Base-by-base conservation (phyloP, 2,329 filamentous ascomycete genomes). In the Cladosporium sp. region DNA sequence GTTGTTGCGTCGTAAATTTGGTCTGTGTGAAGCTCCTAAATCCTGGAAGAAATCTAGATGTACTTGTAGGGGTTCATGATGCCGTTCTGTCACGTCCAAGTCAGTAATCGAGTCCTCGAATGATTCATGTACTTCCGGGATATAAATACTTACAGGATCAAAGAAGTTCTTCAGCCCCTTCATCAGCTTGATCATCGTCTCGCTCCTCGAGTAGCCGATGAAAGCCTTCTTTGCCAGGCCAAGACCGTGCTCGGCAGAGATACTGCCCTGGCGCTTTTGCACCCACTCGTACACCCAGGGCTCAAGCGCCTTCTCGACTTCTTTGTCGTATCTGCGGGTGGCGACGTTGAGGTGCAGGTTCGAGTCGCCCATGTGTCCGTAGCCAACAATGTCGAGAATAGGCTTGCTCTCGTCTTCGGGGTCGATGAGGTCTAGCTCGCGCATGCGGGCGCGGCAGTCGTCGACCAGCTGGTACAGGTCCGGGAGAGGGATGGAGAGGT, bases 61-160 rank as follows among this genome's bases (percentile, higher is more conserved):
- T 97, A 98, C 81, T 98, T 98, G 84, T 98, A 98, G 0, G 94
- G 94, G 81, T 97, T 98, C 92, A 98, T 96, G 80, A 98, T 98
- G 58, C 93, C 93, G 72, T 97, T 97, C 92, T 96, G 72, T 36
- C 47, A 58, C 4, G 18, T 6, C 34, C 12, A 24, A 4, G 59
- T 63, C 24, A 66, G n/a, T n/a, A n/a, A n/a, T n/a, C n/a, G n/a
- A n/a, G n/a, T n/a, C n/a, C n/a, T n/a, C n/a, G n/a, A n/a, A n/a
- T n/a, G n/a, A n/a, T n/a, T n/a, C n/a, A n/a, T n/a, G n/a, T n/a
- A n/a, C n/a, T n/a, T n/a, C n/a, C n/a, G n/a, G n/a, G n/a, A n/a
- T n/a, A n/a, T n/a, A n/a, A n/a, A n/a, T n/a, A 80, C 92, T 88
- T 81, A 96, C 93, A 75, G 93, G 95, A 80, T 99, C 95, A 79